These are phyloP conservation scores for Daldinia bambusicola DNA, from an alignment of 495 filamentous ascomycete genomes.

Conservation along the genomic window DNA sequence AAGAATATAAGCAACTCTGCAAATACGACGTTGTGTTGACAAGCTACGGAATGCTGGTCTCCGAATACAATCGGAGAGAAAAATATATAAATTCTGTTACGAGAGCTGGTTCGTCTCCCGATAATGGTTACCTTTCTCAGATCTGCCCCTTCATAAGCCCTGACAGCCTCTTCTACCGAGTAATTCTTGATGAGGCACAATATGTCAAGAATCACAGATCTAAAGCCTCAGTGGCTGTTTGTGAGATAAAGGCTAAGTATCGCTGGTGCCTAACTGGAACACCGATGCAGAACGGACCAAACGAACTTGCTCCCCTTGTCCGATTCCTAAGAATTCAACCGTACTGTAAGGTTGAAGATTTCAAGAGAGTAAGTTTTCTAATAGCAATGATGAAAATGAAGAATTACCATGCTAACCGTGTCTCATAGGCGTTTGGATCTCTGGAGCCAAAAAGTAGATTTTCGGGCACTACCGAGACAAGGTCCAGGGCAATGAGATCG, in stretches of 20 bases:
- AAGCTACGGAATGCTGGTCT: conserved; percentile 82
- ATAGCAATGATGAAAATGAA: neutral
- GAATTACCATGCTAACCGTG: conserved; percentile 12
- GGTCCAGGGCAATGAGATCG: conserved; percentile 66
- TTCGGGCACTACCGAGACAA: too few relatives aligned
- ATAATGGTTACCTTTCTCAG: conserved; percentile 10
- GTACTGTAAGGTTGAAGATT: conserved; percentile 70
- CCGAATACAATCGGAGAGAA: conserved; percentile 69
- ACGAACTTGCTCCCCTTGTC: conserved; percentile 82
- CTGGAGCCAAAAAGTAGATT: conserved; percentile 18
- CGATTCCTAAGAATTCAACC: conserved; percentile 83
- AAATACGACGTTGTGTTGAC: conserved; percentile 88
- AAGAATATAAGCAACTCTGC: conserved; percentile 58
- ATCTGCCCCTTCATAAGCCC: conserved; percentile 66
- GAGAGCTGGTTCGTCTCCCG: conserved; percentile 4
- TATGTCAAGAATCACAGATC: conserved; percentile 88
- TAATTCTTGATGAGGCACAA: conserved; percentile 94
- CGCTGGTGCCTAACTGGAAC: conserved; percentile 93
- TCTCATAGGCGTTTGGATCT: conserved; percentile 45
- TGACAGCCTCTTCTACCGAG: conserved; percentile 75
- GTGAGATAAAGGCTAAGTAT: conserved; percentile 67
- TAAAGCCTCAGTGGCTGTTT: conserved; percentile 70
- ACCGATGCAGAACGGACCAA: conserved; percentile 90
- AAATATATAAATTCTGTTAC: conserved; percentile 23
- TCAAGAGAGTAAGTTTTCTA: conserved; percentile 52